phyloP scores from a whole-genome alignment of 768 basidiomycete species.

The Termitomyces sp. region DNA sequence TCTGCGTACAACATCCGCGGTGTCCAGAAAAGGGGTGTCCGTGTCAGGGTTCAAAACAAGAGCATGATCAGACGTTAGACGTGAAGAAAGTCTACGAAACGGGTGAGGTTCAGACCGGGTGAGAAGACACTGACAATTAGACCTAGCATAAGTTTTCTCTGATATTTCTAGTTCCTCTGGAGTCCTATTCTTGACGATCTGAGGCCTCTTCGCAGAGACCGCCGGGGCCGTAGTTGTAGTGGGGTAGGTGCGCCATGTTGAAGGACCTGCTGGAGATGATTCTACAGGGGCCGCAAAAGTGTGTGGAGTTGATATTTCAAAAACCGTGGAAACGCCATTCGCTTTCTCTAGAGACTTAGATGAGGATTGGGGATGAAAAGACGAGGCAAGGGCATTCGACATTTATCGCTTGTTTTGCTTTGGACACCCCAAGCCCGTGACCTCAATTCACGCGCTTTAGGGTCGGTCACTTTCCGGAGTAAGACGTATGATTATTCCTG shows the following conservation, averaged over 20 bases:
- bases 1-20: constrained; percentile 61
- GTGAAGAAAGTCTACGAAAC: constrained; percentile 45
- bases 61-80: constrained; percentile 61
- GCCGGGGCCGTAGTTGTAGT: constrained; percentile 7
- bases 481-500: no score
- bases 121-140: neutral
- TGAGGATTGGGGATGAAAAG: constrained; percentile 27
- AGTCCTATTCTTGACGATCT: constrained; percentile 34
- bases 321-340: constrained; percentile 13
- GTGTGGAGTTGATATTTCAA: constrained; percentile 20
- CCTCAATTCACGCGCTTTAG: constrained; percentile 28
- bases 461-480: constrained; percentile 24
- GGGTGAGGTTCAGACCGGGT: neutral
- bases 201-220: constrained; percentile 15
- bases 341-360: constrained; percentile 18
- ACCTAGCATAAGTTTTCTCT: constrained; percentile 49
- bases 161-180: constrained; percentile 50
- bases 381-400: constrained; percentile 35
- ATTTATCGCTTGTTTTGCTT: constrained; percentile 40
- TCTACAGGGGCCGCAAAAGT: constrained; percentile 19
- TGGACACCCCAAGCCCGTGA: constrained; percentile 37
- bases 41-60: constrained; percentile 60
- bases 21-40: constrained; percentile 64
- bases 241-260: constrained; percentile 24
- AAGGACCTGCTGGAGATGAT: constrained; percentile 23